These are phyloP conservation scores for Peziza echinospora DNA, from an alignment of 495 filamentous ascomycete species.

Conservation along the genomic window DNA sequence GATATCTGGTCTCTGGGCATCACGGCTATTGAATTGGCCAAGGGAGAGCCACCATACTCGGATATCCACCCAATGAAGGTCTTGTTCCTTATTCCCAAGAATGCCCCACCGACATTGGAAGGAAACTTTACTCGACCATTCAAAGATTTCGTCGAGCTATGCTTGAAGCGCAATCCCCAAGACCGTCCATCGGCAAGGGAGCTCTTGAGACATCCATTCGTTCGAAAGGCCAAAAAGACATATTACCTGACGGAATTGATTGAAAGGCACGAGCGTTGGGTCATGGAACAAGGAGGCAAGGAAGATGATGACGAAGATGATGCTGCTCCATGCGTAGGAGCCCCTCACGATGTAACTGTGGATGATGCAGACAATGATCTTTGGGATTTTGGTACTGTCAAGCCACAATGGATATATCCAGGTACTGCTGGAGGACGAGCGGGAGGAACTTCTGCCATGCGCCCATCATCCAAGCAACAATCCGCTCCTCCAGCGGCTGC, in stretches of 20 bases:
- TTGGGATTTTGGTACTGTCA: slow-evolving; percentile 98
- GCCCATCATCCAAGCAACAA: slow-evolving; percentile 14
- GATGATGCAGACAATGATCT: slow-evolving; percentile 49
- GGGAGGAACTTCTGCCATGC: slow-evolving; percentile 8
- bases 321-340: neutral
- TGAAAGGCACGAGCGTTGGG: slow-evolving; percentile 30
- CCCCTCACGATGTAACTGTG: slow-evolving; percentile 44
- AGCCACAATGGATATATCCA: too few relatives aligned
- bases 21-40: slow-evolving; percentile 80
- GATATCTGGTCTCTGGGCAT: slow-evolving; percentile 97
- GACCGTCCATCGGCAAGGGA: slow-evolving; percentile 68
- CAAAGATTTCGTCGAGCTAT: slow-evolving; percentile 79
- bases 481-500: slow-evolving; percentile 4
- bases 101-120: slow-evolving; percentile 62
- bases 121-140: slow-evolving; percentile 74
- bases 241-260: slow-evolving; percentile 69
- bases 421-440: slow-evolving; percentile 20
- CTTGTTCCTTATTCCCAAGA: slow-evolving; percentile 90
- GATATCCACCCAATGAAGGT: slow-evolving; percentile 95
- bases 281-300: slow-evolving; percentile 37
- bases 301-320: slow-evolving; percentile 45
- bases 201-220: slow-evolving; percentile 73
- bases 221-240: slow-evolving; percentile 68
- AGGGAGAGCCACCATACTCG: slow-evolving; percentile 81
- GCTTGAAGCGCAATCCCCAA: slow-evolving; percentile 76